These are phyloP conservation scores for Diutina catenulata DNA, from an alignment of 1,139 yeast genomes.

Conservation along the genomic window DNA sequence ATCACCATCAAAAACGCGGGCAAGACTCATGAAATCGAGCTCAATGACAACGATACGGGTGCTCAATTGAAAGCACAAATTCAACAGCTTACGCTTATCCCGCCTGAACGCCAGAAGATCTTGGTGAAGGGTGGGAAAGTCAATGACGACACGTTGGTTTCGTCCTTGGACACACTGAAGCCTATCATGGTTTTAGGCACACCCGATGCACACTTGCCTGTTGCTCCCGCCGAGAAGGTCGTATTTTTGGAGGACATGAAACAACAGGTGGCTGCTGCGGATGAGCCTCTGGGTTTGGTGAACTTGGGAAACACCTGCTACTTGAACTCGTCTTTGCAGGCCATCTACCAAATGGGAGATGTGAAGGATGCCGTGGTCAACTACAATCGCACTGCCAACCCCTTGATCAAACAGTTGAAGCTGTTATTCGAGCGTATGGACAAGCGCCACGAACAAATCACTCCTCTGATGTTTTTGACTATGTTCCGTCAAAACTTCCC, in stretches of 20 bases:
- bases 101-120: slow-evolving; percentile 80
- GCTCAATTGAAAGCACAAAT: slow-evolving; percentile 62
- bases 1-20: slow-evolving; percentile 69
- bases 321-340: slow-evolving; percentile 80
- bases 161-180: slow-evolving; percentile 52
- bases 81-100: slow-evolving; percentile 65
- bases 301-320: slow-evolving; percentile 95
- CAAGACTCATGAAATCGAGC: slow-evolving; percentile 58
- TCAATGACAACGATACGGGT: slow-evolving; percentile 49
- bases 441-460: slow-evolving; percentile 31
- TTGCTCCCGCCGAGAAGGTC: slow-evolving; percentile 42
- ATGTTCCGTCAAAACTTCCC: slow-evolving; percentile 61
- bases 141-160: slow-evolving; percentile 45
- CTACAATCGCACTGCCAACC: slow-evolving; percentile 7
- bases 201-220: slow-evolving; percentile 58
- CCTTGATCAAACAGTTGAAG: slow-evolving; percentile 19
- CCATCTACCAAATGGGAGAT: slow-evolving; percentile 59
- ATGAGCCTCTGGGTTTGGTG: slow-evolving; percentile 69
- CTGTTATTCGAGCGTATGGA: slow-evolving; percentile 36
- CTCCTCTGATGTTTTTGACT: slow-evolving; percentile 54
- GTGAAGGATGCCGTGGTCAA: slow-evolving; percentile 23
- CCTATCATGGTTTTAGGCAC: slow-evolving; percentile 87
- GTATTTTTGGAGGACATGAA: slow-evolving; percentile 62
- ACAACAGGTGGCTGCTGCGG: slow-evolving; percentile 25
- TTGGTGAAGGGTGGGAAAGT: slow-evolving; percentile 84